Conservation (phyloP, 139 green algal species). For the Gonium pectorale region DNA sequence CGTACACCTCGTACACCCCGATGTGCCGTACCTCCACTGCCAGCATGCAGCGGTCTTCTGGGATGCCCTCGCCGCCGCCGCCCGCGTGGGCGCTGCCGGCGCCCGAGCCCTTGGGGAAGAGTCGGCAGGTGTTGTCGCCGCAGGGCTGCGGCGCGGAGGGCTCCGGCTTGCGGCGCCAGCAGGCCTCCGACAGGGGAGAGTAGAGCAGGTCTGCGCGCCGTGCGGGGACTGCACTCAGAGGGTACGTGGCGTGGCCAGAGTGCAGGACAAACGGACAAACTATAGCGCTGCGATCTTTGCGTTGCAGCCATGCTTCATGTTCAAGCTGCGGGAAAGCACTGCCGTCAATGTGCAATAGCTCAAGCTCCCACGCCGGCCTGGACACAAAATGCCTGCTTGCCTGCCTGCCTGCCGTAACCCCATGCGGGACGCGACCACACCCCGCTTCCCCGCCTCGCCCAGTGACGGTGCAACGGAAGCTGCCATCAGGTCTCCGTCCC, state of each 20-base stretch:
- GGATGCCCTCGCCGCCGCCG: background rate
- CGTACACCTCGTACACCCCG: background rate
- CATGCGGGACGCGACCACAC: too few species aligned
- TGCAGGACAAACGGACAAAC: background rate
- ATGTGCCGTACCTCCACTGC: background rate
- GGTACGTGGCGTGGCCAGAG: background rate
- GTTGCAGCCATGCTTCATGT: background rate
- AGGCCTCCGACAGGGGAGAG: background rate
- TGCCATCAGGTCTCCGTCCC: too few species aligned
- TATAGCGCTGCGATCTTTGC: background rate
- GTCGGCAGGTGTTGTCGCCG: background rate
- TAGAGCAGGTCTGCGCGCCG: conserved; percentile 7
- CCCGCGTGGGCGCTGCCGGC: background rate
- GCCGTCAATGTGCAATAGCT: background rate
- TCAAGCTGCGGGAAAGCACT: background rate
- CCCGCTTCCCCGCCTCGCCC: too few species aligned
- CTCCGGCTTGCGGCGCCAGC: background rate
- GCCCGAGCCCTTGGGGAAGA: background rate
- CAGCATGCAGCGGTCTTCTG: conserved; percentile 28
- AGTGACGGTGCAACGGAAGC: too few species aligned
- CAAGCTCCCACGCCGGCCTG: too few species aligned
- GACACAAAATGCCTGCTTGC: too few species aligned
- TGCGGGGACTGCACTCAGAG: too few species aligned
- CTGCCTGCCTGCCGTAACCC: too few species aligned
- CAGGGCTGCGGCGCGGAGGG: background rate